phyloP scores from a whole-genome alignment of 148 eudicot genomes.

The Rhododendron ferrugineum region DNA sequence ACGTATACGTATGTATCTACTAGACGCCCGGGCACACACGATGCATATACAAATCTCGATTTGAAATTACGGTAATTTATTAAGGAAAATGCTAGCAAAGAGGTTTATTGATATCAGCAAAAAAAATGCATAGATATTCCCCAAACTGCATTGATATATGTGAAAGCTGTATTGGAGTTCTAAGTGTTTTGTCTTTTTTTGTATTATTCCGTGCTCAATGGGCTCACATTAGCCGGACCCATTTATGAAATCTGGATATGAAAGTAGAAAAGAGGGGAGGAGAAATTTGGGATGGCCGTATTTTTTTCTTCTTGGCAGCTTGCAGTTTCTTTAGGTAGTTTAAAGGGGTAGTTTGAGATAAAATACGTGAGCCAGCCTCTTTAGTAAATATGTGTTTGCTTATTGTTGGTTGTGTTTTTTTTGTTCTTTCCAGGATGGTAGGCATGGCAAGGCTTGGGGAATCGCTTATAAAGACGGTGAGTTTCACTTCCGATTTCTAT shows the following conservation, averaged over 20 bases:
- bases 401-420: background rate
- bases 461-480: slow-evolving; percentile 70
- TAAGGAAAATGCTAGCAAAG: too few species aligned
- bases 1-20: background rate
- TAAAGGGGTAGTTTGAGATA: background rate
- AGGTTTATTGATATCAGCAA: too few species aligned
- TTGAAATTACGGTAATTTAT: too few species aligned
- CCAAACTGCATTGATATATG: too few species aligned
- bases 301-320: background rate
- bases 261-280: background rate
- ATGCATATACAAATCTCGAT: background rate
- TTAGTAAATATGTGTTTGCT: background rate
- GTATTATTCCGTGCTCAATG: too few species aligned
- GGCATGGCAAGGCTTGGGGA: slow-evolving; percentile 98
- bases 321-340: background rate
- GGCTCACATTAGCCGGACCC: too few species aligned
- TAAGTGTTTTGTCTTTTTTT: too few species aligned
- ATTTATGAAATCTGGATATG: background rate
- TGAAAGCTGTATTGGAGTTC: too few species aligned
- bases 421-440: slow-evolving; percentile 60
- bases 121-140: too few species aligned
- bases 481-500: slow-evolving; percentile 12
- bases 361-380: background rate
- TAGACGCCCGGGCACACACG: background rate
- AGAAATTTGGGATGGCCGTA: background rate